A percentile compares a stretch with the other conserved stretches of the same genome.
Conservation (phyloP, 1,284 basidiomycete species). For the Trametes sp. region DNA sequence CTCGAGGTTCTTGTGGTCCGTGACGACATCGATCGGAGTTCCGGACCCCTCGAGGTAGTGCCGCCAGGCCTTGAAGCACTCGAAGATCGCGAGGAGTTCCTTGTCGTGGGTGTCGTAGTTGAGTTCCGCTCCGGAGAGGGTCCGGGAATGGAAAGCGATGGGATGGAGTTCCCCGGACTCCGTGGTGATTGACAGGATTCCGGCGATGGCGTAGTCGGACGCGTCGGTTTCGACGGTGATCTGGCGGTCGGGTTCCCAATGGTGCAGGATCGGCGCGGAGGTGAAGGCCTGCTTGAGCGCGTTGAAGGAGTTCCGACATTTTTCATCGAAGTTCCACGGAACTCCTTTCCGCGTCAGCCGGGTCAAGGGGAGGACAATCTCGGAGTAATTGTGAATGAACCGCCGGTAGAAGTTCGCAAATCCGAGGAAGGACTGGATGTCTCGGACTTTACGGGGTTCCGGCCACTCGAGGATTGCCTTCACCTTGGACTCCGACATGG, state of each 20-base stretch:
- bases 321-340: conserved; percentile 33
- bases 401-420: conserved; percentile 26
- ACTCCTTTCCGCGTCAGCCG: conserved; percentile 38
- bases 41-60: conserved; percentile 32
- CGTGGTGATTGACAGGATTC: conserved; percentile 41
- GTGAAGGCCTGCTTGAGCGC: conserved; percentile 13
- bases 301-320: conserved; percentile 12
- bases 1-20: conserved; percentile 17
- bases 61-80: conserved; percentile 40
- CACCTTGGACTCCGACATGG: conserved; percentile 49
- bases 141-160: conserved; percentile 35
- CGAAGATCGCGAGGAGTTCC: conserved; percentile 45
- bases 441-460: conserved; percentile 18
- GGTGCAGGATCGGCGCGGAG: conserved; percentile 19
- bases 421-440: conserved; percentile 26
- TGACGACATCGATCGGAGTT: conserved; percentile 13
- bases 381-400: conserved; percentile 49
- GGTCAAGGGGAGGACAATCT: conserved; percentile 43
- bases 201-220: conserved; percentile 34
- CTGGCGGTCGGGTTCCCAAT: conserved; percentile 35
- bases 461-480: conserved; percentile 26
- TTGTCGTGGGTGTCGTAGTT: conserved; percentile 47
- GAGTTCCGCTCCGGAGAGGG: conserved; percentile 40
- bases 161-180: conserved; percentile 14
- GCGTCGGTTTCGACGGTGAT: conserved; percentile 31